Evolutionary conservation across 371 early-diverging fungal species (phyloP).

Genomic region (Syncephalastrum monosporum): DNA sequence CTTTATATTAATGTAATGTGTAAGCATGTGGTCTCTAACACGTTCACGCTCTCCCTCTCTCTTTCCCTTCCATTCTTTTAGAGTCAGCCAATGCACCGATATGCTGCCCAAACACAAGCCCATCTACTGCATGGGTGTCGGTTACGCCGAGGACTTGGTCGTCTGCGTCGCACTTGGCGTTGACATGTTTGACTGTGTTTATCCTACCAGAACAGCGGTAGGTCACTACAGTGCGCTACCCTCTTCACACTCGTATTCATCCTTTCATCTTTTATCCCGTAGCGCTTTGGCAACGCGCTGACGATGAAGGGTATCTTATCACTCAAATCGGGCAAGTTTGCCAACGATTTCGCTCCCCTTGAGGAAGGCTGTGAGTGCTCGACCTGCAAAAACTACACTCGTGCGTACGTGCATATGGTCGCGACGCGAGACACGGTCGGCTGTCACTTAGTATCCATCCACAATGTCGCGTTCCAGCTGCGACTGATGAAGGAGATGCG

Average conservation of each 20-base stretch:
- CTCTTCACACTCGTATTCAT: background rate
- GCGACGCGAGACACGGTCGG: constrained; percentile 86
- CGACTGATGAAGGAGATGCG: constrained; percentile 84
- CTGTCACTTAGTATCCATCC: constrained; percentile 86
- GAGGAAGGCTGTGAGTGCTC: constrained; percentile 85
- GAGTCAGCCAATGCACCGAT: constrained; percentile 82
- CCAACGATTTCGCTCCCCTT: constrained; percentile 73
- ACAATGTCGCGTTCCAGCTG: constrained; percentile 92
- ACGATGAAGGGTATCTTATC: constrained; percentile 77
- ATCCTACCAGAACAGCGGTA: constrained; percentile 94
- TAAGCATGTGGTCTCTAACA: background rate
- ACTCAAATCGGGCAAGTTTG: constrained; percentile 63
- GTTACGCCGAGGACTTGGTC: constrained; percentile 93
- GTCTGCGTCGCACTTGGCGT: constrained; percentile 93
- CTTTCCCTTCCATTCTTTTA: constrained; percentile 15
- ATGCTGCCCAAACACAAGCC: constrained; percentile 85
- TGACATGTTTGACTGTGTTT: constrained; percentile 98
- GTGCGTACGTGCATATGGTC: constrained; percentile 76
- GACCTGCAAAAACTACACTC: constrained; percentile 83
- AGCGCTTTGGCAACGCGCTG: constrained; percentile 92
- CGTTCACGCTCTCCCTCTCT: background rate
- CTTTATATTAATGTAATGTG: background rate
- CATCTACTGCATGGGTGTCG: constrained; percentile 97
- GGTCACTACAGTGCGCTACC: constrained; percentile 12
- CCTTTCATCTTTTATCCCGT: constrained; percentile 6